A percentile compares a stretch with the other conserved stretches of the same genome.
These are phyloP conservation scores for Corymbia calophylla DNA, from an alignment of 441 rosid genomes.

Conservation along the genomic window DNA sequence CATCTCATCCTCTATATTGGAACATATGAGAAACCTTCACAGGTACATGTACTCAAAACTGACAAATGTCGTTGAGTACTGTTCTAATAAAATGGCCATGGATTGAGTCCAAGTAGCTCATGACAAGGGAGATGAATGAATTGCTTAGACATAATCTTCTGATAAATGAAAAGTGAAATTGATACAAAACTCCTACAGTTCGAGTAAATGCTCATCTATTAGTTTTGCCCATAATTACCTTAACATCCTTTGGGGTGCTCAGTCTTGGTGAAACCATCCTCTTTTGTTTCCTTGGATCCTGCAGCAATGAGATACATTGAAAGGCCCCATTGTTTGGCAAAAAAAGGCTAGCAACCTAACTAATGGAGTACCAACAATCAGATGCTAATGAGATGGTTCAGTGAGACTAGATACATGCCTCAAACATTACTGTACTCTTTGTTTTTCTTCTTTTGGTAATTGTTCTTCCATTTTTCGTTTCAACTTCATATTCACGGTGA, in stretches of 20 bases:
- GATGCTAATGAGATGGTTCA: not conserved
- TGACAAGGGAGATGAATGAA: not conserved
- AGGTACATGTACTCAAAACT: not conserved
- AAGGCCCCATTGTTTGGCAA: not conserved
- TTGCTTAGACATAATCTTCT: not conserved
- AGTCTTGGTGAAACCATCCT: constrained; percentile 44
- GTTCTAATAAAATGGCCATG: not conserved
- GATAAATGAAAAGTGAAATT: not conserved
- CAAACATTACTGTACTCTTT: constrained; percentile 62
- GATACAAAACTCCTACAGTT: not conserved
- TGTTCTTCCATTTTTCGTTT: constrained; percentile 56
- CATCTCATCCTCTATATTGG: not conserved
- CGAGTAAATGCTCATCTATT: not conserved
- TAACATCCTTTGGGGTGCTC: constrained; percentile 36
- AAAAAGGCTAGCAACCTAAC: not conserved
- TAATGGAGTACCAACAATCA: not conserved
- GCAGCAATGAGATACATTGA: constrained; percentile 4
- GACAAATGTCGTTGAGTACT: not conserved
- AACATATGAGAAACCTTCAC: not conserved
- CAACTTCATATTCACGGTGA: constrained; percentile 75
- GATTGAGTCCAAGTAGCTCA: not conserved
- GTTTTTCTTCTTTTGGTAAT: constrained; percentile 68
- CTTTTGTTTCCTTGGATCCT: constrained; percentile 59
- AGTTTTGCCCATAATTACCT: constrained; percentile 31
- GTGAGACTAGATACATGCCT: constrained; percentile 33